Evolutionary conservation across 345 rosid genomes (phyloP).

Genomic region (Eucalyptus cladocalyx): DNA sequence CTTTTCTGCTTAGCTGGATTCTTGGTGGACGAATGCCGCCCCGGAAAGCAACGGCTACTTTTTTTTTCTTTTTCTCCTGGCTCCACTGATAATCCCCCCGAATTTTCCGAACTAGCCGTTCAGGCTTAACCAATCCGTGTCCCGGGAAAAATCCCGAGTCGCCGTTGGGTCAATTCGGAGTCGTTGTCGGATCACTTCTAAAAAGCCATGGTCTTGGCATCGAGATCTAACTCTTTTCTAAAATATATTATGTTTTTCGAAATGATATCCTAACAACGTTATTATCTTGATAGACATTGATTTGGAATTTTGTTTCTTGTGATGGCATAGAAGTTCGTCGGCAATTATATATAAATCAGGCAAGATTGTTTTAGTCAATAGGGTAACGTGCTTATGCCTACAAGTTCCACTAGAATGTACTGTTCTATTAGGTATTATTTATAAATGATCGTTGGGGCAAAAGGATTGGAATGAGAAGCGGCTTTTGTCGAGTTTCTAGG

Average conservation of each 20-base stretch:
- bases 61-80: background rate
- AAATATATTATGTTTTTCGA: accelerated
- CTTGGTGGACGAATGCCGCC: background rate
- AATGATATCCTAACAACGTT: background rate
- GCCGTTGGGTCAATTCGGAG: background rate
- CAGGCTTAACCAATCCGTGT: background rate
- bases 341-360: background rate
- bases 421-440: background rate
- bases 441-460: background rate
- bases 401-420: background rate
- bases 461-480: background rate
- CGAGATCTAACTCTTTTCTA: accelerated
- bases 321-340: accelerated
- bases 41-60: background rate
- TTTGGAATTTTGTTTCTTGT: background rate
- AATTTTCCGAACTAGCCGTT: background rate
- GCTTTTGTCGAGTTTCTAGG: accelerated
- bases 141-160: background rate
- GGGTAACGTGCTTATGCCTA: background rate
- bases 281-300: background rate
- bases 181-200: background rate
- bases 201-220: background rate
- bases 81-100: background rate
- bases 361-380: background rate
- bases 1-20: background rate